Percentiles rank a stretch among this genome's conserved stretches.
These are phyloP conservation scores for Pseudogymnoascus sp. DNA, from an alignment of 2,329 filamentous ascomycete genomes.

Conservation along the genomic window DNA sequence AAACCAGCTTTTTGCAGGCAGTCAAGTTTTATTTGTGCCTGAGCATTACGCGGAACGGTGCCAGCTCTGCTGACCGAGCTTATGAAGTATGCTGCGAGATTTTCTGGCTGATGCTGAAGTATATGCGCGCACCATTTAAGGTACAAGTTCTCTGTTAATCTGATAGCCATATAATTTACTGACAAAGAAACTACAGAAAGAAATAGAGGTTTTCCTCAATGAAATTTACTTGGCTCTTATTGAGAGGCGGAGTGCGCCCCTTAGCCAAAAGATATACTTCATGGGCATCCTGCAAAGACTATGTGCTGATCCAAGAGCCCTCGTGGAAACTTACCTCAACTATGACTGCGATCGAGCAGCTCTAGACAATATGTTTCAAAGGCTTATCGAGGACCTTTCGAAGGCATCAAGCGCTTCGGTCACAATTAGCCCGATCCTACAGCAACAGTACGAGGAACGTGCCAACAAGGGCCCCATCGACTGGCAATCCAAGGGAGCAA, in stretches of 20 bases:
- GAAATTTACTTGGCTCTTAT: conserved; percentile 93
- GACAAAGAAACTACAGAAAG: conserved; percentile 54
- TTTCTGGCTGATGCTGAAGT: conserved; percentile 95
- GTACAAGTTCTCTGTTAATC: conserved; percentile 35
- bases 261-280: conserved; percentile 88
- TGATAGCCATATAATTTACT: not conserved
- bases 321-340: conserved; percentile 95
- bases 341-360: conserved; percentile 93
- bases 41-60: conserved; percentile 88
- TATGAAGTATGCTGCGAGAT: conserved; percentile 97
- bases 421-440: conserved; percentile 65
- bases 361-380: conserved; percentile 95
- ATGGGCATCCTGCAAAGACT: conserved; percentile 78
- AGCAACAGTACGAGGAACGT: conserved; percentile 80
- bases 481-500: conserved; percentile 78
- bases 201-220: conserved; percentile 95
- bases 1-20: conserved; percentile 86
- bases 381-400: conserved; percentile 86
- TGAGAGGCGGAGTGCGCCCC: conserved; percentile 76
- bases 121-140: conserved; percentile 90
- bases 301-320: conserved; percentile 73
- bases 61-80: conserved; percentile 82
- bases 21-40: conserved; percentile 96
- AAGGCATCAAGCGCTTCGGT: conserved; percentile 77
- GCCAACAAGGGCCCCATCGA: conserved; percentile 55